These are phyloP conservation scores for Pholiota microspora DNA, from an alignment of 768 basidiomycete species.

Conservation along the genomic window DNA sequence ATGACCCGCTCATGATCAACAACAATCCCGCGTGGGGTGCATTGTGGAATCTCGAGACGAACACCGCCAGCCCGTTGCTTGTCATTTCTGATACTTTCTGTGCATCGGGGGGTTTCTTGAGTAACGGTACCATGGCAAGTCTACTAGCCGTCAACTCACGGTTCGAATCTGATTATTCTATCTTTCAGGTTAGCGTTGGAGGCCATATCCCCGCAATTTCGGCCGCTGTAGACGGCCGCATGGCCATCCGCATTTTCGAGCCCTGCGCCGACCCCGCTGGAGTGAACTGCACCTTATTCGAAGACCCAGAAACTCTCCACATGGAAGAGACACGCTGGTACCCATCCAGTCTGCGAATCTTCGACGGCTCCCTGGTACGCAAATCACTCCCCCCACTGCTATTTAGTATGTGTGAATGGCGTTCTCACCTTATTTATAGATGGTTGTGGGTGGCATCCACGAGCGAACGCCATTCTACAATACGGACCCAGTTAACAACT, in stretches of 20 bases:
- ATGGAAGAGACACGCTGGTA: constrained; percentile 40
- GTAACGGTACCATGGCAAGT: constrained; percentile 39
- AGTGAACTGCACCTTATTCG: constrained; percentile 32
- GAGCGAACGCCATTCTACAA: constrained; percentile 55
- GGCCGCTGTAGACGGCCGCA: constrained; percentile 30
- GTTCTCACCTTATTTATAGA: constrained; percentile 11
- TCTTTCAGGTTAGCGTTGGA: constrained; percentile 30
- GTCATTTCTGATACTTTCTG: constrained; percentile 39
- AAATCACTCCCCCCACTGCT: constrained; percentile 13
- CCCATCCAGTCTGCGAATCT: constrained; percentile 33
- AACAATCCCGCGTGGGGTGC: constrained; percentile 44
- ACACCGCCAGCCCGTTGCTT: constrained; percentile 33
- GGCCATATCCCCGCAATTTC: constrained; percentile 27
- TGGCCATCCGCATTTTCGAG: constrained; percentile 36
- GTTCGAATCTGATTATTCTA: background rate
- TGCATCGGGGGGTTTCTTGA: constrained; percentile 38
- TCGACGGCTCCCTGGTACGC: constrained; percentile 31
- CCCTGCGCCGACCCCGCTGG: constrained; percentile 33
- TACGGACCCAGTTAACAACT: constrained; percentile 47
- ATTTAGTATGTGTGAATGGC: constrained; percentile 3
- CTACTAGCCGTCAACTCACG: constrained; percentile 5
- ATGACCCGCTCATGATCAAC: constrained; percentile 38
- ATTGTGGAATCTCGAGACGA: constrained; percentile 38
- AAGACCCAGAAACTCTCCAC: constrained; percentile 31
- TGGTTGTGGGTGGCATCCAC: constrained; percentile 27